Base-by-base conservation (phyloP, 2,329 filamentous ascomycete genomes). In the Ceratocystis eucalypticola region DNA sequence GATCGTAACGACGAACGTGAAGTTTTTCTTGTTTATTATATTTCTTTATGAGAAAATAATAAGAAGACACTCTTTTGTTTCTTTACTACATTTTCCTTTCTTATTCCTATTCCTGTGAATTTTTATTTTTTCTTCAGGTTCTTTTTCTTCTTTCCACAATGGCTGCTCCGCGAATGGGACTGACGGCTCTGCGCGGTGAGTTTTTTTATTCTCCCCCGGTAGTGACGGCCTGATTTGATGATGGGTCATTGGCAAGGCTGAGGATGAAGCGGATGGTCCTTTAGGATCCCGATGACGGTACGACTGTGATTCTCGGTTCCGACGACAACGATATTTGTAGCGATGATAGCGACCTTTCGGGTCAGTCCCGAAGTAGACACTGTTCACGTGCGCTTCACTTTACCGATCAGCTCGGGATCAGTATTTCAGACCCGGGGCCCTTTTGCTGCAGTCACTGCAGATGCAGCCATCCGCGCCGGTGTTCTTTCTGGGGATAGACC, bases 171-270 rank as follows among this genome's bases (percentile, higher is more conserved):
- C 77, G 82, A 77, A 78, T 83, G 72, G 82, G 82, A 74, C 73
- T 83, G 71, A 79, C 80, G 76, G 82, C 82, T 74, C 75, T 84
- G 74, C 81, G 82, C 75, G 79, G 82, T 80, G 80, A 66, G 66
- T 61, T 67, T 61, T 50, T 50, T 33, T 20, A 20, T 17, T 17
- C 25, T 55, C 30, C 22, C 50, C 20, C 8, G 46, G 17, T 48
- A 48, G 3, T n/a, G 46, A 22, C 46, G 17, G 46, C 46, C 8
- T 48, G 46, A 1, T 6, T 48, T 48, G 46, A 17, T 17, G 20
- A 41, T 41, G 17, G 46, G n/a, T 17, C 46, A 48, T 41, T 15
- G 46, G 46, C 15, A 48, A 48, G 46, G 46, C 48, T 50, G 48
- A 22, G 20, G 22, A 50, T 22, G 2, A 8, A 20, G 48, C 8